Evolutionary conservation across 208 protist species (phyloP), one percentile per base, ranked within the genome.

Genomic region (Trypanosoma platydactyli): DNA sequence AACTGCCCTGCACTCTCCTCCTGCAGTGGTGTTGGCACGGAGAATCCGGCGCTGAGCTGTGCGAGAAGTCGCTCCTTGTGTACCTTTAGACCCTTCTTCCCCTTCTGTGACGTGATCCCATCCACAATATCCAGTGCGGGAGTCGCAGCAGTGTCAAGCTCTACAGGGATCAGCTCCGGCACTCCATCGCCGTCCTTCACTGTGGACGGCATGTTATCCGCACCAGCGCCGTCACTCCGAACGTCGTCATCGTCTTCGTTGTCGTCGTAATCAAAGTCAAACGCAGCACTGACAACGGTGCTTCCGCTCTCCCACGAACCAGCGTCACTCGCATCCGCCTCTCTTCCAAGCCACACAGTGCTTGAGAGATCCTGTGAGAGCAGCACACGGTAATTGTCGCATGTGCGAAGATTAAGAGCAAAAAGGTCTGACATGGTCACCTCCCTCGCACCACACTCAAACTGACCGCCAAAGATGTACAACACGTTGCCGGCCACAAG

Each of bases 371-470:
- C 88, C 46, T 94, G 87, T 35, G 91, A 91, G 15, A 91, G 80
- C 1, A 92, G 83, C 42, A 86, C 59, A 52, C 79, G 67, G 65
- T 92, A 97, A 20, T 82, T 89, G 41, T 95, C 90, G 18, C 89
- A 80, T 35, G 64, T 78, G 65, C 90, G 88, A 15, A 97, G 53
- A 63, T 97, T 94, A 1, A 97, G 66, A 9, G 78, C n/a, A 58
- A 90, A 97, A 3, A 97, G 66, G 60, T 97, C 92, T 0, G 79
- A 82, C 79, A 97, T 90, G 1, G 92, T 95, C 44, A 96, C 81
- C 71, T 97, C 89, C 67, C 83, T 88, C 50, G 81, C 76, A 68
- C 83, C 84, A 65, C 74, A 88, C 78, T 97, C 92, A 42, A 93
- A 92, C 73, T 95, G 89, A 25, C 92, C 92, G 25, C 92, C 92